Conservation (phyloP, 139 green algal species). For the Chlorella sp. region DNA sequence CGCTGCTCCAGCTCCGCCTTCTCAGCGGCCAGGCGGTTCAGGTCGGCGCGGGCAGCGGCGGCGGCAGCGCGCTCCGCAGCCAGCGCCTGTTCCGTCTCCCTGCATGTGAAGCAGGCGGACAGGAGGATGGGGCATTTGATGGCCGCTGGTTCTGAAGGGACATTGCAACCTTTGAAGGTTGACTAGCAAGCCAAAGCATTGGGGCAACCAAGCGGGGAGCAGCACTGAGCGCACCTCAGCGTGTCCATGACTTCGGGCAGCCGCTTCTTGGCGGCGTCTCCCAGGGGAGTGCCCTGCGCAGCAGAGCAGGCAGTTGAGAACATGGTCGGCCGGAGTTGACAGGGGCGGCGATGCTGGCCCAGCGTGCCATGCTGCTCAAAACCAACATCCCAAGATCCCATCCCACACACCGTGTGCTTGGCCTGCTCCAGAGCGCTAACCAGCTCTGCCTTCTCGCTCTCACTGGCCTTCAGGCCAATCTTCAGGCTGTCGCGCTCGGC, state of each 20-base stretch:
- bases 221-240: constrained; percentile 32
- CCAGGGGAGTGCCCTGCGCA: constrained; percentile 38
- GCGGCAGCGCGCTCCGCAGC: not conserved
- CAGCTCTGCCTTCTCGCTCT: constrained; percentile 22
- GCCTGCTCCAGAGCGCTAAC: constrained; percentile 22
- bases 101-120: not conserved
- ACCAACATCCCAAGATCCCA: not conserved
- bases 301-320: not conserved
- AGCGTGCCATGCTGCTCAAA: not conserved
- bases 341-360: too few species aligned
- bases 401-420: not conserved
- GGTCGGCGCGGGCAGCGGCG: not conserved
- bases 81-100: constrained; percentile 18
- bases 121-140: too few species aligned
- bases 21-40: not conserved
- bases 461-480: not conserved
- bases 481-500: constrained; percentile 6
- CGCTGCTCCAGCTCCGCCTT: constrained; percentile 28
- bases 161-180: too few species aligned
- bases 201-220: too few species aligned
- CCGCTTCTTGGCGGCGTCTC: constrained; percentile 37
- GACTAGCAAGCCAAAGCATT: too few species aligned
- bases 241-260: constrained; percentile 38
- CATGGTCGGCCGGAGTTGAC: too few species aligned
- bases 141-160: too few species aligned